Base-by-base conservation (phyloP, 1,284 basidiomycete species). In the Sutorius eximius region DNA sequence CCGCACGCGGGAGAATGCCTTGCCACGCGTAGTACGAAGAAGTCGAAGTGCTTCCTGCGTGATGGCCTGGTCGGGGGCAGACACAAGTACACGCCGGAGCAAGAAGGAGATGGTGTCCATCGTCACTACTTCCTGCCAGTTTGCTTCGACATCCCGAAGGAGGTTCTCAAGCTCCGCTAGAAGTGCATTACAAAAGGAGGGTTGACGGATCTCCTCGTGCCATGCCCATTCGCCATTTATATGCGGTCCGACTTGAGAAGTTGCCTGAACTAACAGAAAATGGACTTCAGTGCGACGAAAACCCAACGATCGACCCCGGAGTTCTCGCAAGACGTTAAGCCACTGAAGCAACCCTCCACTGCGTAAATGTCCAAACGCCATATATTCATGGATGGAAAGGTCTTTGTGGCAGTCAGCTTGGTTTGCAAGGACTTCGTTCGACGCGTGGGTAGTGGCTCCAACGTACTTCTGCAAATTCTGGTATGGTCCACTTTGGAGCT, bases 91-190 rank as follows among this genome's bases (percentile, higher is more conserved):
- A 12, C 78, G 75, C 48, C 56, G 54, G 3, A 59, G 57, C 3
- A 81, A 52, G 8, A 68, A 55, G 29, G 73, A 65, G 13, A 77
- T 63, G 0, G 66, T 76, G 36, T 67, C 59, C 42, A 76, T 69
- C 0, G 75, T 71, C 13, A 66, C 59, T 0, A 60, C 67, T 55
- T 80, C 72, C 37, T 72, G 58, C 80, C 80, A 81, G 52, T 78
- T 82, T 1, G 49, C 68, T 42, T 68, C 18, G 3, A 27, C 24
- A 27, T 27, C 24, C 24, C 24, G 3, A 5, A 27, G 5, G 24
- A 27, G 24, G 24, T 5, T 27, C 6, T 3, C 5, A 5, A 27
- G 24, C 6, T 27, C 24, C 24, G 24, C 24, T 27, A 27, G 5
- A 27, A 27, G 24, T 5, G 24, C 24, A 27, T 27, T 5, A 5